These are phyloP conservation scores for Eucalyptus guilfoylei DNA, from an alignment of 345 rosid species.

Conservation along the genomic window DNA sequence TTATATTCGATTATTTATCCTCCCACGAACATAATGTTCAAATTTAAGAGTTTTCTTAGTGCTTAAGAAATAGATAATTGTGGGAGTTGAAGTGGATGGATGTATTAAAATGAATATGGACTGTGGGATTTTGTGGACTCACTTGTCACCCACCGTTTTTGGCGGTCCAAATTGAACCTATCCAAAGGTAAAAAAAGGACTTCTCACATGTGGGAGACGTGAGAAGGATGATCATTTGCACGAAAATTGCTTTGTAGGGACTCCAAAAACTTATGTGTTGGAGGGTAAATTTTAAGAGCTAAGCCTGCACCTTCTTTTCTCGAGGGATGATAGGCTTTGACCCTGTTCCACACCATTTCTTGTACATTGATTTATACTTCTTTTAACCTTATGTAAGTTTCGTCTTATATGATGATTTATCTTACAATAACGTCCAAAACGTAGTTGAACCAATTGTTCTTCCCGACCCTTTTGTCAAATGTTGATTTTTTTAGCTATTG, in stretches of 20 bases:
- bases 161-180: background rate
- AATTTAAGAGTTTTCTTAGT: background rate
- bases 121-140: background rate
- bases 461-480: accelerated
- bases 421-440: accelerated
- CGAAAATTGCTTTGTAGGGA: too few relatives aligned
- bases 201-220: background rate
- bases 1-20: too few relatives aligned
- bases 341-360: background rate
- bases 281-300: background rate
- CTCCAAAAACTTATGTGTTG: background rate
- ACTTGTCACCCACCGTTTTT: background rate
- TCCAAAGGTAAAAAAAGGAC: background rate
- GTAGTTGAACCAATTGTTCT: accelerated
- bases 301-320: background rate
- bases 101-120: background rate
- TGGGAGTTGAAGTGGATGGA: background rate
- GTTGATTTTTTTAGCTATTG: background rate
- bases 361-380: accelerated
- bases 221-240: too few relatives aligned
- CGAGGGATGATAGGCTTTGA: accelerated
- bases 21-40: background rate
- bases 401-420: background rate
- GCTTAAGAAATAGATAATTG: background rate
- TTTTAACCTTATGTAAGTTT: accelerated